Percentiles rank a stretch among this genome's conserved stretches.
phyloP scores from a whole-genome alignment of 768 basidiomycete genomes.

The Trametes sanguinea region DNA sequence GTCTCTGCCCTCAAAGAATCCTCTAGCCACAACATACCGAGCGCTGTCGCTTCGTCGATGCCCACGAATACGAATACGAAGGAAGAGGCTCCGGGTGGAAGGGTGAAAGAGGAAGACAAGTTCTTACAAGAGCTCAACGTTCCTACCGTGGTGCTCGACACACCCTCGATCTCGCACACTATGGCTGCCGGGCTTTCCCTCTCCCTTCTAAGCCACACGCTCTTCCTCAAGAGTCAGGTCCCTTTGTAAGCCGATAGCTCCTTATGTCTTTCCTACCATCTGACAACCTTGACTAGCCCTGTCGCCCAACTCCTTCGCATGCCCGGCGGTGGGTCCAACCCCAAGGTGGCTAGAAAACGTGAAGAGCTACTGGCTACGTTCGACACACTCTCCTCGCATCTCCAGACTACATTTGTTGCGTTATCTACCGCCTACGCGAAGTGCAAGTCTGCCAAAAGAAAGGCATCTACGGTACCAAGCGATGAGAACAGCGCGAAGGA shows the following conservation, averaged over 20 bases:
- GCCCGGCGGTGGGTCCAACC: constrained; percentile 48
- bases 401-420: constrained; percentile 72
- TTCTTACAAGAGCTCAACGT: constrained; percentile 21
- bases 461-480: neutral
- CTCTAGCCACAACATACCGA: constrained; percentile 12
- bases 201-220: constrained; percentile 64
- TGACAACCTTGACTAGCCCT: constrained; percentile 45
- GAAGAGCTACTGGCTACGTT: constrained; percentile 63
- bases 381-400: constrained; percentile 72
- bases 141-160: constrained; percentile 49
- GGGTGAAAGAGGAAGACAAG: constrained; percentile 9
- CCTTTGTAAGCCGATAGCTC: constrained; percentile 58
- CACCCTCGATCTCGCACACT: constrained; percentile 52
- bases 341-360: constrained; percentile 58
- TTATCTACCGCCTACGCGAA: constrained; percentile 67
- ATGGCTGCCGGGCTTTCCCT: constrained; percentile 67
- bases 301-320: constrained; percentile 63
- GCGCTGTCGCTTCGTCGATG: no score
- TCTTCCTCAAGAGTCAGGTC: constrained; percentile 78
- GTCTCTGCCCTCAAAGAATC: constrained; percentile 1
- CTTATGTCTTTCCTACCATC: no score
- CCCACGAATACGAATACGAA: neutral
- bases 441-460: constrained; percentile 8
- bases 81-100: neutral
- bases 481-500: neutral